phyloP scores from a whole-genome alignment of 1,284 basidiomycete species.

The Ustilago loliicola region DNA sequence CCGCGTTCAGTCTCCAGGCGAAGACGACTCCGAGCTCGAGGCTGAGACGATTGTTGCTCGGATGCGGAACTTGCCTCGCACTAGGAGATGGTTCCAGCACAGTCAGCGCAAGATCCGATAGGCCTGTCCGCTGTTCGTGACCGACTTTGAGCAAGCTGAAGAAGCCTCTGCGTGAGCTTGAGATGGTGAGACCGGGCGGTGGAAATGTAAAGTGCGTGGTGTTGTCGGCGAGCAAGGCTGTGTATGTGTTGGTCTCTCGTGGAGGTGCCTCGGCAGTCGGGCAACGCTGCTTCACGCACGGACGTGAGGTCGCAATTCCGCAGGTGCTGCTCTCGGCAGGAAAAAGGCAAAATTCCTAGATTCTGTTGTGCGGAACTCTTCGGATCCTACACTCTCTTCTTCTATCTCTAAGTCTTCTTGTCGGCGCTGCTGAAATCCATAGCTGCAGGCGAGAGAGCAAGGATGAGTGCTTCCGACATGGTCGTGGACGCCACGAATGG shows the following conservation, averaged over 20 bases:
- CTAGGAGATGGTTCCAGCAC: neutral
- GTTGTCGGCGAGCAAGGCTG: slow-evolving; percentile 3
- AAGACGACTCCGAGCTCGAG: neutral
- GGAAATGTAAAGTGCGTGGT: neutral
- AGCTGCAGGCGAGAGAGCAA: neutral
- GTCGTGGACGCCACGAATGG: neutral
- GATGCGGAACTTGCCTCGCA: neutral
- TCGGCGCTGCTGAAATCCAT: neutral
- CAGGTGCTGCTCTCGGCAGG: slow-evolving; percentile 1
- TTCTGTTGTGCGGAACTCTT: neutral
- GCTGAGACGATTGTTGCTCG: neutral
- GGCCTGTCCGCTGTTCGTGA: neutral
- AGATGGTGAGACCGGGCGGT: neutral
- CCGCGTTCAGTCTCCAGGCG: neutral
- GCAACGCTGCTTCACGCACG: slow-evolving; percentile 30
- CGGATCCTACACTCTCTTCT: neutral
- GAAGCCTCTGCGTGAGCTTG: neutral
- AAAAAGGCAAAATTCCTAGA: slow-evolving; percentile 5
- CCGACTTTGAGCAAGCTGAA: neutral
- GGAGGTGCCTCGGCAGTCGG: slow-evolving; percentile 20
- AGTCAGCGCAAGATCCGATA: neutral
- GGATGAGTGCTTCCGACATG: slow-evolving; percentile 21
- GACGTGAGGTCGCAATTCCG: slow-evolving; percentile 27
- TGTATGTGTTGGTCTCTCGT: slow-evolving; percentile 36
- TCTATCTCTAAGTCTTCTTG: too few relatives aligned